phyloP scores from a whole-genome alignment of 2,329 filamentous ascomycete species.

The Juglanconis sp. region DNA sequence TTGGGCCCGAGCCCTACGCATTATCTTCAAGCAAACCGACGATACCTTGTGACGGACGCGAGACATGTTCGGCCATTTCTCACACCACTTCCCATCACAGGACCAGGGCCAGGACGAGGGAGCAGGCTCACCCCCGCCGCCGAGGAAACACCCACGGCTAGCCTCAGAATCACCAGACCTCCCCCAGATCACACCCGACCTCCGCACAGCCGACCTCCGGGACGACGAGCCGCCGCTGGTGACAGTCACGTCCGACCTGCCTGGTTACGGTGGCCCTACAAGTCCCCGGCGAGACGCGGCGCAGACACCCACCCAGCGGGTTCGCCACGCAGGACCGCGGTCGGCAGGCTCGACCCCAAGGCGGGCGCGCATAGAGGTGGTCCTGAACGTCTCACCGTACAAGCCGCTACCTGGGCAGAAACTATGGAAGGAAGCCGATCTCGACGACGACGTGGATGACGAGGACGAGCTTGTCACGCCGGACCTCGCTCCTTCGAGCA shows the following conservation, averaged over 20 bases:
- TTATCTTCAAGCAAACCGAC: too few relatives aligned
- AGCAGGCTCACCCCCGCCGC: neutral
- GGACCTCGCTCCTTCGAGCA: neutral
- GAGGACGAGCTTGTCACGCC: conserved; percentile 4
- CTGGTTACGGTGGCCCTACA: neutral
- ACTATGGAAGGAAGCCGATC: neutral
- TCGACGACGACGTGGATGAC: neutral
- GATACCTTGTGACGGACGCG: too few relatives aligned
- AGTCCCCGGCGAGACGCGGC: neutral
- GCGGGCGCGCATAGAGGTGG: conserved; percentile 14
- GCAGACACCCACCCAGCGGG: neutral
- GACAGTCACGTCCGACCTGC: neutral
- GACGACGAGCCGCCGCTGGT: neutral
- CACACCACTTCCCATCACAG: neutral
- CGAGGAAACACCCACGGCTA: neutral
- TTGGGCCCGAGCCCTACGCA: too few relatives aligned
- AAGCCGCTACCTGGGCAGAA: neutral
- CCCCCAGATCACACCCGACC: conserved; percentile 3
- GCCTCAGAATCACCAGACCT: neutral
- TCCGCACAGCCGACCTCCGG: neutral
- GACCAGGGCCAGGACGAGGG: neutral
- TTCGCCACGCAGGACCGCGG: neutral
- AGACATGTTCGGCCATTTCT: neutral
- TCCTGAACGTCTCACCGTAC: conserved; percentile 7
- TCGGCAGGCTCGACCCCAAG: neutral